Evolutionary conservation across 352 stramenopile species (phyloP), one percentile per base, ranked within the genome.

Genomic region (Phytopythium montanum): DNA sequence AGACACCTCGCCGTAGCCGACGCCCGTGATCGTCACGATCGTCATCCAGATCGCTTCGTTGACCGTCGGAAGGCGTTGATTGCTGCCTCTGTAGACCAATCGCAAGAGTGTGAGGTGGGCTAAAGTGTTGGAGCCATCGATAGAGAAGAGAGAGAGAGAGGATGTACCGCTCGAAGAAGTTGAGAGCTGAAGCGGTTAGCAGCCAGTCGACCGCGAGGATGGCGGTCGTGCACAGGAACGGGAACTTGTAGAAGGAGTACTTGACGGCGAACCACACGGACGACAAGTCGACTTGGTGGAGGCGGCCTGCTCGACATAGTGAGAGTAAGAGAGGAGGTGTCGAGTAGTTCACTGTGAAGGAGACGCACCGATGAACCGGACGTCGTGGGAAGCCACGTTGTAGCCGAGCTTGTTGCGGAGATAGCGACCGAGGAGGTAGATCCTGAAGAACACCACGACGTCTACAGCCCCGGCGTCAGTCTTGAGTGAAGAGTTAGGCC

Each of bases 11-110:
- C 78, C 78, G 52, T 87, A 87, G 21, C 78, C 78, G 36, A 87
- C 75, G 41, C 75, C 77, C 18, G 78, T 84, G 58, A 85, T 84
- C 8, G 78, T 88, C 49, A 85, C 78, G 33, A 88, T 85, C n/a
- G 78, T 82, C 41, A 88, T 66, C 78, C 78, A 88, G 7, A 84
- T 62, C 9, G 78, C 69, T 49, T 88, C 78, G 28, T 72, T 74
- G 16, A 62, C 53, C 34, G 64, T 88, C 29, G 70, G 69, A 21
- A 85, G 56, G 3, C 64, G 65, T 23, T 69, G 65, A 53, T 85
- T 88, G 52, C 64, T 73, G 5, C 65, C 73, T 28, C 78, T 81
- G n/a, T 34, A 4, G 19, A 10, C 0, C 44, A 6, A 9, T n/a
- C n/a, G 31, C 10, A 19, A 6, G 21, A 23, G 6, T n/a, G 1